These are phyloP conservation scores for Quercus dentata DNA, from an alignment of 306 rosid genomes.

Conservation along the genomic window DNA sequence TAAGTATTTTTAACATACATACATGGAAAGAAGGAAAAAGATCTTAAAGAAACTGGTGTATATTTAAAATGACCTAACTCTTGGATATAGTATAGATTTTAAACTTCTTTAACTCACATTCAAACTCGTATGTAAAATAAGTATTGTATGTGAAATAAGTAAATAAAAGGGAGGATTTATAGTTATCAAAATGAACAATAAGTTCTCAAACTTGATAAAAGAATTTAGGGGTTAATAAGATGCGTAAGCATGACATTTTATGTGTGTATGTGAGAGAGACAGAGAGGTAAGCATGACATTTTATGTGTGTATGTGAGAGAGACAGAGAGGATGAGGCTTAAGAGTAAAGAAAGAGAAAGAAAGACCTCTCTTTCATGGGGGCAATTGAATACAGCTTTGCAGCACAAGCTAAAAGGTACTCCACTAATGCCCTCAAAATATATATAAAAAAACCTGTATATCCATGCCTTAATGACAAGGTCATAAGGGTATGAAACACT, in stretches of 20 bases:
- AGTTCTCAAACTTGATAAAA: neutral
- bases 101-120: too few relatives aligned
- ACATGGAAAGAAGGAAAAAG: rapidly evolving
- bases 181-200: neutral
- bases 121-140: too few relatives aligned
- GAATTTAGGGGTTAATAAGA: slow-evolving; percentile 10
- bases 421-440: neutral
- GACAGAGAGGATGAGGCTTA: neutral
- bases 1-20: too few relatives aligned
- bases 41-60: too few relatives aligned
- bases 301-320: neutral
- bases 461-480: neutral
- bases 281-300: neutral
- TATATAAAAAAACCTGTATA: neutral
- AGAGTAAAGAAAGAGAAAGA: neutral
- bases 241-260: neutral
- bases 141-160: too few relatives aligned
- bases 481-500: slow-evolving; percentile 26
- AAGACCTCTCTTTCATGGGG: slow-evolving; percentile 12
- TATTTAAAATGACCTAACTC: rapidly evolving
- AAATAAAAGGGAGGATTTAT: neutral
- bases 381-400: slow-evolving; percentile 32
- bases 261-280: neutral
- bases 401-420: neutral
- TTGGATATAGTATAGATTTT: rapidly evolving